A percentile compares a stretch with the other conserved stretches of the same genome.
phyloP scores from a whole-genome alignment of 169 alveolate genomes.

The Theileria annulata region DNA sequence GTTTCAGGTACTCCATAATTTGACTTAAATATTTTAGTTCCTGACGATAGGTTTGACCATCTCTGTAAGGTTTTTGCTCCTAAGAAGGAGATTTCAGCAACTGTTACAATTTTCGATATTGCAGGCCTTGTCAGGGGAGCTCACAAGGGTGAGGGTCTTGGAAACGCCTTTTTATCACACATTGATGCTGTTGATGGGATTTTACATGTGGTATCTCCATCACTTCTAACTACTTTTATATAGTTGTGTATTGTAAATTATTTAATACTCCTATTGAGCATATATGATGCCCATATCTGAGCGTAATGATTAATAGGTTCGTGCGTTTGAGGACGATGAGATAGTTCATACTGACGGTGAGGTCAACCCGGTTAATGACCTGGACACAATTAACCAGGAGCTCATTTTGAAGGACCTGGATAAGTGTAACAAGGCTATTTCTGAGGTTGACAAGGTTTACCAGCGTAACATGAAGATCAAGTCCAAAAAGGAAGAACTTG shows the following conservation, averaged over 20 bases:
- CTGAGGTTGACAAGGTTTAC: slow-evolving; percentile 88
- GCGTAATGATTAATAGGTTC: slow-evolving; percentile 48
- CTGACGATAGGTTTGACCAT: slow-evolving; percentile 93
- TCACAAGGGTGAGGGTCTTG: slow-evolving; percentile 98
- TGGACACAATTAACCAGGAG: slow-evolving; percentile 93
- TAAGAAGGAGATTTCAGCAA: slow-evolving; percentile 93
- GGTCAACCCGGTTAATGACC: slow-evolving; percentile 96
- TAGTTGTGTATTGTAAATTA: neutral
- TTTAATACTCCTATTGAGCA: neutral
- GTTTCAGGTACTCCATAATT: slow-evolving; percentile 74
- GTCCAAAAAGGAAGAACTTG: slow-evolving; percentile 89
- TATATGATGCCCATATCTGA: too few species aligned
- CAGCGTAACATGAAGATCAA: slow-evolving; percentile 89
- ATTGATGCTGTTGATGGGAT: slow-evolving; percentile 98
- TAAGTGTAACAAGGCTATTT: slow-evolving; percentile 84
- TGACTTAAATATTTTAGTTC: slow-evolving; percentile 64
- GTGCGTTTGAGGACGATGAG: slow-evolving; percentile 97
- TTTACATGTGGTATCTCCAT: slow-evolving; percentile 90
- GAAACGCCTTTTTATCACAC: slow-evolving; percentile 97
- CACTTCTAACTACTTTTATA: neutral
- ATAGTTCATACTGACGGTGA: slow-evolving; percentile 97
- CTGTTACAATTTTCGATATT: slow-evolving; percentile 94
- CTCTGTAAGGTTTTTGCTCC: slow-evolving; percentile 92
- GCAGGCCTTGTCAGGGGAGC: slow-evolving; percentile 99
- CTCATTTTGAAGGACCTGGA: slow-evolving; percentile 93